These are phyloP conservation scores for Ilex aquifolium DNA, from an alignment of 257 asterid genomes.

Conservation along the genomic window DNA sequence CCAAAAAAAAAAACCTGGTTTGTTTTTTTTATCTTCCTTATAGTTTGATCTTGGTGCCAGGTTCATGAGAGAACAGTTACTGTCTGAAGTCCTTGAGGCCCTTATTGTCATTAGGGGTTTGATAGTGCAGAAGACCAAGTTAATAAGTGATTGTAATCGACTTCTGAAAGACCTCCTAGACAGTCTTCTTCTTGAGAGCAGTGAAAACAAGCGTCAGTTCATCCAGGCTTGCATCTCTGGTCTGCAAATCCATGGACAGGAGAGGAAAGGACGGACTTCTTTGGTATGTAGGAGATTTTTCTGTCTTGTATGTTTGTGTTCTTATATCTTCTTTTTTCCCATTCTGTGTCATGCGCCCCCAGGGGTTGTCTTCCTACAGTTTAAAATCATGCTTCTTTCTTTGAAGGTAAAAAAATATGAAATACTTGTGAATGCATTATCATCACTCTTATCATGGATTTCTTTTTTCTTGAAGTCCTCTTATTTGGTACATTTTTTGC, in stretches of 20 bases:
- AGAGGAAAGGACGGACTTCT: slow-evolving; percentile 75
- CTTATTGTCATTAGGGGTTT: slow-evolving; percentile 95
- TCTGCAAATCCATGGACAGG: slow-evolving; percentile 84
- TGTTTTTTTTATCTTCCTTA: slow-evolving; percentile 7
- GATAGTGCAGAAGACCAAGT: slow-evolving; percentile 92
- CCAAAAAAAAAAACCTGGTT: not conserved
- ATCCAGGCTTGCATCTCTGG: slow-evolving; percentile 97
- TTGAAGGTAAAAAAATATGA: no score
- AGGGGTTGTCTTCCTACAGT: no score
- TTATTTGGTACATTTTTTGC: not conserved
- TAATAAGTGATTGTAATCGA: slow-evolving; percentile 86
- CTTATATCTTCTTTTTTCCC: no score
- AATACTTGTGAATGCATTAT: no score
- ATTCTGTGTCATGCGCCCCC: no score
- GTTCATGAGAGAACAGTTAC: slow-evolving; percentile 82
- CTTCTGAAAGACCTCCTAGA: slow-evolving; percentile 93
- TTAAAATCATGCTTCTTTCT: no score
- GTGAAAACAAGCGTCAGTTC: slow-evolving; percentile 85
- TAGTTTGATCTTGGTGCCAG: slow-evolving; percentile 37
- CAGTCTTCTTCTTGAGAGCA: slow-evolving; percentile 89
- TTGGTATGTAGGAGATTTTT: slow-evolving; percentile 49
- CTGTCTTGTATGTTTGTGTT: slow-evolving; percentile 2
- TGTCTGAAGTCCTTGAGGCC: slow-evolving; percentile 94
- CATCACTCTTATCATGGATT: not conserved
- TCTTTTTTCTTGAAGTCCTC: not conserved